Base-by-base conservation (phyloP, 106 monocot genomes). In the Agapanthus africanus region DNA sequence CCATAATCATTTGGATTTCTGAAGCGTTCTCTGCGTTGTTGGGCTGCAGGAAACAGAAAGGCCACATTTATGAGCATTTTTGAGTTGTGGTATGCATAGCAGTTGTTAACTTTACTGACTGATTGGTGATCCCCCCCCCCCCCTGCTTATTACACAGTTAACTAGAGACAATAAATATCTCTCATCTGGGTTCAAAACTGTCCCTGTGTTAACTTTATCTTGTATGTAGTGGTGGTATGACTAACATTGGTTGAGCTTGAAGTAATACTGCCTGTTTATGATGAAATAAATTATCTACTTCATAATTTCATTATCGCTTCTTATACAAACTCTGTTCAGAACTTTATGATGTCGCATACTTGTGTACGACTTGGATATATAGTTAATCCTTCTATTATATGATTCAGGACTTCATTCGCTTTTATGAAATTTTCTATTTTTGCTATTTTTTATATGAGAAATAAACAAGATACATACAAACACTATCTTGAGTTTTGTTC, bases 401-500 rank as follows among this genome's bases (percentile, higher is more conserved):
- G 10, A 44, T 15, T 38, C 19, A 44, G 33, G 61, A 61, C n/a
- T 33, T 61, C 19, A 7, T 19, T 36, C 0, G 0, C 16, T 27
- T 13, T 61, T 61, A n/a, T n/a, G 1, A 36, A 5, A 57, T 57
- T 39, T 39, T 63, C 27, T 27, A 15, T 41, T 66, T 66, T 18
- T 28, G 6, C n/a, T 38, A 18, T 40, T 39, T 65, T 42, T 66
- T 30, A 15, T n/a, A 4, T 65, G 26, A 15, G 23, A 22, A 21
- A 38, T 39, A 39, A 28, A 26, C 11, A 70, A 37, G 28, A 32
- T 22, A 22, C n/a, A 42, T 9, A 35, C 22, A 37, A 22, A 26
- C n/a, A 26, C 32, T 68, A 68, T 66, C 66, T 79, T 56, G 5
- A 40, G 26, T 61, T 79, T 30, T 23, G 40, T 30, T 68, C 19